Percentiles rank a stretch among this genome's conserved stretches.
phyloP scores from a whole-genome alignment of 148 eudicot genomes.

The Vaccinium myrtillus region DNA sequence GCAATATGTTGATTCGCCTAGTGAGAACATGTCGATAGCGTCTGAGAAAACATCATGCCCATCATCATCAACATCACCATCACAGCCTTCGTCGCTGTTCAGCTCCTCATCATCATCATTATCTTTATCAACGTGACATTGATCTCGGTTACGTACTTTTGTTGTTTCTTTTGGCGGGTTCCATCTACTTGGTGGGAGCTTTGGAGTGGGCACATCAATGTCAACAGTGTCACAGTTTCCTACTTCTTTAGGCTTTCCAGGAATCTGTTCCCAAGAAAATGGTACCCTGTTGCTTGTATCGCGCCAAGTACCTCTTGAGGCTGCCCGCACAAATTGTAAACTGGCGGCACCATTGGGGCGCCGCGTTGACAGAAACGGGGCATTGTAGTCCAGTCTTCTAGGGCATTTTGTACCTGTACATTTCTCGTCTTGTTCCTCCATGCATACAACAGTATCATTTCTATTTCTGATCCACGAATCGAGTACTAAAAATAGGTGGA shows the following conservation, averaged over 20 bases:
- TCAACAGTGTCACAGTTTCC: background rate
- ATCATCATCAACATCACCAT: background rate
- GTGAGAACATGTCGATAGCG: conserved; percentile 56
- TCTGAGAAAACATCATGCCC: conserved; percentile 35
- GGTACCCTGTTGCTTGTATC: conserved; percentile 45
- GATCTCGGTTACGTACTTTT: background rate
- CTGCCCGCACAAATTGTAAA: conserved; percentile 4
- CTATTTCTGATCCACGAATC: background rate
- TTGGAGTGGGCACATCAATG: conserved; percentile 46
- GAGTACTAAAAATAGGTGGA: background rate
- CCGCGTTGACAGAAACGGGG: conserved; percentile 61
- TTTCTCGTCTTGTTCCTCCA: conserved; percentile 25
- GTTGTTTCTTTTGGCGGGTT: conserved; percentile 17
- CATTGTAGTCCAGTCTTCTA: conserved; percentile 50
- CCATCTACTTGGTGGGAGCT: conserved; percentile 50
- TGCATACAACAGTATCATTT: background rate
- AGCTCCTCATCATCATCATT: background rate
- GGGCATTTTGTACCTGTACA: conserved; percentile 31
- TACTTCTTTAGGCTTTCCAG: conserved; percentile 60
- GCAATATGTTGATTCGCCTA: conserved; percentile 39
- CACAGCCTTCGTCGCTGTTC: background rate
- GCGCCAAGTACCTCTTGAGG: conserved; percentile 24
- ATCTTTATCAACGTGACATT: conserved; percentile 13
- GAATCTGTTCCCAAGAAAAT: conserved; percentile 77
- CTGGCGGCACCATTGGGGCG: conserved; percentile 24